These are phyloP conservation scores for Rhodotorula kratochvilovae DNA, from an alignment of 768 basidiomycete species.

Conservation along the genomic window DNA sequence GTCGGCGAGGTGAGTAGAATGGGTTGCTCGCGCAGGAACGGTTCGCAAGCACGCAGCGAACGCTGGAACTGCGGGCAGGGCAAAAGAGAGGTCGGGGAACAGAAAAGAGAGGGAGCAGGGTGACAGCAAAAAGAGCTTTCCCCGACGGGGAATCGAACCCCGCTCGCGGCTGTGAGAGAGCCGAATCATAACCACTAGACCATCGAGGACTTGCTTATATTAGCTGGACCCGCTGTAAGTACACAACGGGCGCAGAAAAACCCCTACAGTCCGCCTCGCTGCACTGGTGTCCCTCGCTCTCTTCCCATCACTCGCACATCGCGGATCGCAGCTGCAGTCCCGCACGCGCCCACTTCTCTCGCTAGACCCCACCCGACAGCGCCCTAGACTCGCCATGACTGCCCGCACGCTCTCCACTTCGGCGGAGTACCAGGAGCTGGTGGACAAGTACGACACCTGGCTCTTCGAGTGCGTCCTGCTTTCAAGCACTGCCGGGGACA, in stretches of 20 bases:
- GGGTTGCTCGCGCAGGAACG: too few species aligned
- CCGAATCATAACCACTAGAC: slow-evolving; percentile 39
- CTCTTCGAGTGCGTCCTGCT: slow-evolving; percentile 39
- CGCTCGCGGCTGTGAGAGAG: slow-evolving; percentile 38
- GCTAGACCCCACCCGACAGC: not conserved
- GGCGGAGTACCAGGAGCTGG: slow-evolving; percentile 24
- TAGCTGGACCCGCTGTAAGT: too few species aligned
- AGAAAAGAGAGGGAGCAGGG: too few species aligned
- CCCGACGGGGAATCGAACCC: slow-evolving; percentile 38
- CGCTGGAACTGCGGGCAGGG: too few species aligned
- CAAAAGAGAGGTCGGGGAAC: too few species aligned
- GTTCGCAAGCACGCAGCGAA: too few species aligned
- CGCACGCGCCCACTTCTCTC: not conserved
- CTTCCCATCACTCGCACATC: not conserved
- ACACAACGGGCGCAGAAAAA: too few species aligned
- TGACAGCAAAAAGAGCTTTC: slow-evolving; percentile 5
- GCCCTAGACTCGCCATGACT: not conserved
- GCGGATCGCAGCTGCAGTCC: not conserved
- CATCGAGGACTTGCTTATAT: slow-evolving; percentile 26
- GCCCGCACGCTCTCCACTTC: slow-evolving; percentile 9
- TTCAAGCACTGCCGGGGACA: not conserved
- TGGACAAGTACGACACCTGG: slow-evolving; percentile 38
- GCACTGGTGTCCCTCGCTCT: too few species aligned
- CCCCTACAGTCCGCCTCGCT: too few species aligned
- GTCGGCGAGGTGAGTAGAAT: too few species aligned